Base-by-base conservation (phyloP, 768 basidiomycete species). In the Pleurotus platypus region DNA sequence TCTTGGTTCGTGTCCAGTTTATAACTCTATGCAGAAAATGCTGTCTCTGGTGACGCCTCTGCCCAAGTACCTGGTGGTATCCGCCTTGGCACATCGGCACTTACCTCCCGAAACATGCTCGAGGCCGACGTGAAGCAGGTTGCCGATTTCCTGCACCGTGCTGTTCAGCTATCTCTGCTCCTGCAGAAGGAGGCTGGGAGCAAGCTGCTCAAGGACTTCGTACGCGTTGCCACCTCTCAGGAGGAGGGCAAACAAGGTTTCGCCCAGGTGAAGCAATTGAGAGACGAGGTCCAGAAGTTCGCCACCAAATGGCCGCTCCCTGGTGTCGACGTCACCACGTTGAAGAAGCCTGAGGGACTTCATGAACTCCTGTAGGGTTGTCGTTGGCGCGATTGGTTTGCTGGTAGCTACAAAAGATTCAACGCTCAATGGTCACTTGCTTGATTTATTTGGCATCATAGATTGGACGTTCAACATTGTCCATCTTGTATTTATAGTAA, bases 11-110 rank as follows among this genome's bases (percentile, higher is more conserved):
- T 15, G 49, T 35, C 22, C 6, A 2, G 8, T 27, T 16, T n/a
- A 8, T 13, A 11, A 11, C 22, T 49, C 3, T 8, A 18, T 47
- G 12, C 64, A 91, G 90, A 98, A 77, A 98, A 98, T 72, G 93
- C 95, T 47, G 96, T 98, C 48, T 94, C 94, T 27, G 96, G 95
- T 63, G 96, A 98, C 72, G 88, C 89, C 42, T 96, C 93, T 50
- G 97, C 96, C 0, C 92, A 94, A 70, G 90, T 90, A 1, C 96
- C 96, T 46, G 97, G 96, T 64, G 97, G 97, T 63, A 95, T 99
- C 68, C 93, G 97, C 62, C 84, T 99, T 62, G 97, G 97, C 59
- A 93, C 93, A 35, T 86, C 94, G 20, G 94, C 96, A 9, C 72
- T 99, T 38, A 98, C 97, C 3, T 97, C 94, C 49, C 92, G 96